These are phyloP conservation scores for Patellaria atrata DNA, from an alignment of 495 filamentous ascomycete genomes.

Conservation along the genomic window DNA sequence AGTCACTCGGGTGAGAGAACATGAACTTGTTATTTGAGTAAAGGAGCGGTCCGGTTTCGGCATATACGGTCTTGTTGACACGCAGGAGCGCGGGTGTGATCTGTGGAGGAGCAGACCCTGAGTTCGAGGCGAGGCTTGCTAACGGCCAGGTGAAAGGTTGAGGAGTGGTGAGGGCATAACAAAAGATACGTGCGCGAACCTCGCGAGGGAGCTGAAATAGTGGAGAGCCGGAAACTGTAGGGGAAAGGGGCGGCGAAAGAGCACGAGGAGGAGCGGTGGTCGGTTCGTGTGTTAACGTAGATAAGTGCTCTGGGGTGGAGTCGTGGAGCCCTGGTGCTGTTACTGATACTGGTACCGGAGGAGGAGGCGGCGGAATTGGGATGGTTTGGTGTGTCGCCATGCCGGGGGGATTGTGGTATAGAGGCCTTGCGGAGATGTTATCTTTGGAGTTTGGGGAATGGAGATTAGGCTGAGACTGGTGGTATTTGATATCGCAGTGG, in stretches of 20 bases:
- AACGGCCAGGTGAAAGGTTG: slow-evolving; percentile 19
- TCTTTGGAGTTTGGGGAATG: neutral
- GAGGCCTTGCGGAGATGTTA: too few species aligned
- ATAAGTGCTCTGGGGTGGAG: too few species aligned
- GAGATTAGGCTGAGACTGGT: neutral
- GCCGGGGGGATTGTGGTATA: neutral
- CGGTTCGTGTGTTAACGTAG: too few species aligned
- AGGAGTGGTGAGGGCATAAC: slow-evolving; percentile 20
- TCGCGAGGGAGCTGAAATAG: slow-evolving; percentile 27
- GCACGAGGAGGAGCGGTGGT: too few species aligned
- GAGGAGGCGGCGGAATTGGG: slow-evolving; percentile 1
- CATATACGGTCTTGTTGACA: slow-evolving; percentile 23
- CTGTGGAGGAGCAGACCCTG: slow-evolving; percentile 6
- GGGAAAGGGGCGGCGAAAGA: too few species aligned
- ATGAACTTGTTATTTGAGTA: slow-evolving; percentile 26
- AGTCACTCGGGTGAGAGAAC: slow-evolving; percentile 25
- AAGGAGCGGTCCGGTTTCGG: slow-evolving; percentile 27
- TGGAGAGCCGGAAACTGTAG: slow-evolving; percentile 11
- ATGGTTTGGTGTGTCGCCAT: neutral
- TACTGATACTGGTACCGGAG: too few species aligned
- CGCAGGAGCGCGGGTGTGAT: slow-evolving; percentile 25
- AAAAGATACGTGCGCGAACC: slow-evolving; percentile 27
- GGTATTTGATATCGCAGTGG: neutral
- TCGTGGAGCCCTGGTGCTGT: too few species aligned
- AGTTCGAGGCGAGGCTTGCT: slow-evolving; percentile 1